Conservation (phyloP, 768 basidiomycete species). For the Brasilioporus rufonigricans region DNA sequence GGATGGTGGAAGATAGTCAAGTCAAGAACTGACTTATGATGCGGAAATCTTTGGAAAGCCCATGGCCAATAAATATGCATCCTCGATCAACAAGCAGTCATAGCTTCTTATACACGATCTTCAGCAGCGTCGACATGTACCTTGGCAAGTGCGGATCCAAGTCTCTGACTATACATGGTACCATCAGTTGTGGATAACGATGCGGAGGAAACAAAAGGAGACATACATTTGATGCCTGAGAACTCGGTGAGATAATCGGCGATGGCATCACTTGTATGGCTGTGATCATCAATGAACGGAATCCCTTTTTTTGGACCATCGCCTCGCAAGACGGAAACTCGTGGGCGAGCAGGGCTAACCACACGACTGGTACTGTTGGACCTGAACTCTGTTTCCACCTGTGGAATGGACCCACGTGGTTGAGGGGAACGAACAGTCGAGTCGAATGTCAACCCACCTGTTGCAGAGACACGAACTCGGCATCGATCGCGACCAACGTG, state of each 20-base stretch:
- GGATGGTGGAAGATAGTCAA: not conserved
- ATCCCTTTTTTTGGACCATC: slow-evolving; percentile 74
- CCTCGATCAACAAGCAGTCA: slow-evolving; percentile 90
- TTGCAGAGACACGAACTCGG: slow-evolving; percentile 97
- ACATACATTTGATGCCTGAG: slow-evolving; percentile 90
- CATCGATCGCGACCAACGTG: slow-evolving; percentile 91
- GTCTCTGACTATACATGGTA: slow-evolving; percentile 69
- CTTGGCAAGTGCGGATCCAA: slow-evolving; percentile 80
- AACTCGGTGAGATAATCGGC: slow-evolving; percentile 97
- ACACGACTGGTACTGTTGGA: slow-evolving; percentile 95
- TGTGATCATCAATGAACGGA: slow-evolving; percentile 98
- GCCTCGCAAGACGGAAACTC: slow-evolving; percentile 92
- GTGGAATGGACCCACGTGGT: slow-evolving; percentile 2
- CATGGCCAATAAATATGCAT: slow-evolving; percentile 97
- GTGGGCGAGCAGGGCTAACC: slow-evolving; percentile 83
- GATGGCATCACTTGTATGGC: slow-evolving; percentile 92
- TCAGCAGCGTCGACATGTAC: slow-evolving; percentile 90
- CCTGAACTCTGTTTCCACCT: slow-evolving; percentile 95
- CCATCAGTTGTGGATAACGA: slow-evolving; percentile 1
- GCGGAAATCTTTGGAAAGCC: slow-evolving; percentile 94
- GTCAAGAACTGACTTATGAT: slow-evolving; percentile 79
- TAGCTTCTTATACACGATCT: slow-evolving; percentile 98
- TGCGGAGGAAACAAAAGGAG: not conserved
- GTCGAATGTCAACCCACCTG: slow-evolving; percentile 47
- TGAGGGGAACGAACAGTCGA: not conserved